Conservation (phyloP, 73 alveolate genomes). For the Tetrahymena malaccensis region DNA sequence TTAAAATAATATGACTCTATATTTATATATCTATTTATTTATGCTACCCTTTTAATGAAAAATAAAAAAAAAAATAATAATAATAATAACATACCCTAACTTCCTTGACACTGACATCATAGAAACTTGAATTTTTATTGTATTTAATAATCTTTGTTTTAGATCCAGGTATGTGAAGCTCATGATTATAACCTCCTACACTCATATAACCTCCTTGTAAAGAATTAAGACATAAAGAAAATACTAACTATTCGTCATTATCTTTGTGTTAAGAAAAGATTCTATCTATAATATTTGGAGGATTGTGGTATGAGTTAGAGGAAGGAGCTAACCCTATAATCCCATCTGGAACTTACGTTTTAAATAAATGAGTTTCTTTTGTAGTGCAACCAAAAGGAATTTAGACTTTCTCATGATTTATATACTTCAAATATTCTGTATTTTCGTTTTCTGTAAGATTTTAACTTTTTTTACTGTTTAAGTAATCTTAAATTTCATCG, state of each 20-base stretch:
- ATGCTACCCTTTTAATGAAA: too few species aligned
- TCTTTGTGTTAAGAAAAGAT: constrained; percentile 35
- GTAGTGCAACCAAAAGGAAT: constrained; percentile 79
- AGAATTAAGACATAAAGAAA: constrained; percentile 71
- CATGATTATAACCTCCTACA: constrained; percentile 61
- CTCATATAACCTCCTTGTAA: constrained; percentile 66
- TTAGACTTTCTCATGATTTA: background rate
- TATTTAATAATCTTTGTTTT: background rate
- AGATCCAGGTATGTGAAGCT: background rate
- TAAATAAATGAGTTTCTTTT: constrained; percentile 75
- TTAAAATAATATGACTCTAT: too few species aligned
- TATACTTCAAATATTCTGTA: background rate
- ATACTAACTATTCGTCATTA: constrained; percentile 41
- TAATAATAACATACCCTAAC: background rate
- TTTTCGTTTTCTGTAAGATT: background rate
- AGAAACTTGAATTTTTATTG: background rate
- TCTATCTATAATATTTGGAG: constrained; percentile 55
- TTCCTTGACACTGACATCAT: background rate
- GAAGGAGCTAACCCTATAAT: constrained; percentile 69
- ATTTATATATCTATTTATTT: too few species aligned
- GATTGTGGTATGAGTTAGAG: background rate
- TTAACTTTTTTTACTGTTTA: background rate
- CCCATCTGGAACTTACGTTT: constrained; percentile 84
- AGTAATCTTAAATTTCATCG: constrained; percentile 14
- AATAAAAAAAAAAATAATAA: too few species aligned